Evolutionary conservation across 495 filamentous ascomycete genomes (phyloP), one percentile per base, ranked within the genome.

Genomic region (Opeltia flavorubescens): DNA sequence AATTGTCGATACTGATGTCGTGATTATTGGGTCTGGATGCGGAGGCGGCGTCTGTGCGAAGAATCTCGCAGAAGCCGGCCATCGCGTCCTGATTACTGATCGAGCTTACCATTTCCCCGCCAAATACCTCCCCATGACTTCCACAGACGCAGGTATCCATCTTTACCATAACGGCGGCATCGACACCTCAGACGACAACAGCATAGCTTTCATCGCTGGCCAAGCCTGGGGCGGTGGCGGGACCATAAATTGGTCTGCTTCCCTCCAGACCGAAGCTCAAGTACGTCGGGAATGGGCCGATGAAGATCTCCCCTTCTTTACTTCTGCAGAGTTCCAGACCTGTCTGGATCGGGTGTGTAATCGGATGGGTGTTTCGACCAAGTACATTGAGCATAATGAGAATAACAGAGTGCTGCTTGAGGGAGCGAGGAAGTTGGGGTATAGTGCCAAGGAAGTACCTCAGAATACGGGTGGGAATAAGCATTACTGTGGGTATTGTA

Each of bases 211-310:
- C 1, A 54, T 84, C n/a, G 75, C 84, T 0, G 88, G 83, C 2
- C 73, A 75, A 17, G 78, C 74, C 20, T 95, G 82, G 75, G 89
- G 89, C 30, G 89, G 89, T 41, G 89, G 89, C 29, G 86, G 87
- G 0, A 84, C 83, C 1, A 61, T 95, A 47, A 94, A 94, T 56
- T 94, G 87, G 88, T 82, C 80, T 30, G 89, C 84, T n/a, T 73
- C 74, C 12, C 61, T 95, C 28, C 85, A 89, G 58, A 81, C 81
- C 0, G 89, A 89, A 61, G 78, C 70, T 13, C 89, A 70, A 51
- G 84, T 95, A 0, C 72, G 86, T 12, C 68, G 78, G 49, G 85
- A 95, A 62, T 95, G 89, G 89, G 80, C 85, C 0, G 67, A 78
- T 46, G 50, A 60, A 20, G 77, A 78, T 3, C 65, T 95, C n/a